Conservation (phyloP, 2,329 filamentous ascomycete genomes). For the Fusarium protoensiforme region DNA sequence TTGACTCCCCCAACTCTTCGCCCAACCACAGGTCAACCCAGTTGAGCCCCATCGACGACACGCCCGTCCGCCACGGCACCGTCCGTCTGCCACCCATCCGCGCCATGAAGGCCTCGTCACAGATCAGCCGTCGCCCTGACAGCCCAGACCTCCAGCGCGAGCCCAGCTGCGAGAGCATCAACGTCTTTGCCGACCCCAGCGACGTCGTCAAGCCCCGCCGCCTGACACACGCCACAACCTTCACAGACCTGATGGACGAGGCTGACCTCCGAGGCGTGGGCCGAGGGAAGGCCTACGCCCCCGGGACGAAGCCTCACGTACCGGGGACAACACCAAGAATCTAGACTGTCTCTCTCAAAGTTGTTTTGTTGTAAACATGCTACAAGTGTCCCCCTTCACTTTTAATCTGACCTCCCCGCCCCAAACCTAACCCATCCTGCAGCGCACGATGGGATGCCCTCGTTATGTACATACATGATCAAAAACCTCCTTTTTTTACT, state of each 20-base stretch:
- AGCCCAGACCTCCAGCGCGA: conserved; percentile 54
- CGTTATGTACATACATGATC: conserved; percentile 12
- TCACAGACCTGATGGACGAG: conserved; percentile 65
- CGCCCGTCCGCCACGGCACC: conserved; percentile 40
- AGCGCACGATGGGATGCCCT: conserved; percentile 26
- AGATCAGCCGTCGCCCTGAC: conserved; percentile 37
- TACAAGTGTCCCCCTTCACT: neutral
- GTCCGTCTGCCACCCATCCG: conserved; percentile 52
- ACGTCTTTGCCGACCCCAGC: conserved; percentile 62
- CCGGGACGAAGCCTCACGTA: conserved; percentile 49
- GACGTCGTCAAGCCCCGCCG: conserved; percentile 48
- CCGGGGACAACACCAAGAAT: conserved; percentile 51
- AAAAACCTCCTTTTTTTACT: neutral
- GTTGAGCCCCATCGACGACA: conserved; percentile 40
- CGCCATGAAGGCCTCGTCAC: conserved; percentile 49
- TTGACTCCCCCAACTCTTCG: conserved; percentile 48
- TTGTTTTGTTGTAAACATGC: neutral
- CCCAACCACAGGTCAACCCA: conserved; percentile 34
- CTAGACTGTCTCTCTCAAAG: conserved; percentile 16
- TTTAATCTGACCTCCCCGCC: conserved; percentile 4
- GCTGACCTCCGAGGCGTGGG: conserved; percentile 56
- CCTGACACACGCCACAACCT: conserved; percentile 56
- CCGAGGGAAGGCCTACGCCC: conserved; percentile 44
- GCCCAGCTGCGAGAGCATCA: conserved; percentile 61
- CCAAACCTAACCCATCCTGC: conserved; percentile 15